Evolutionary conservation across 1,284 basidiomycete species (phyloP).

Genomic region (Takashimella koratensis): DNA sequence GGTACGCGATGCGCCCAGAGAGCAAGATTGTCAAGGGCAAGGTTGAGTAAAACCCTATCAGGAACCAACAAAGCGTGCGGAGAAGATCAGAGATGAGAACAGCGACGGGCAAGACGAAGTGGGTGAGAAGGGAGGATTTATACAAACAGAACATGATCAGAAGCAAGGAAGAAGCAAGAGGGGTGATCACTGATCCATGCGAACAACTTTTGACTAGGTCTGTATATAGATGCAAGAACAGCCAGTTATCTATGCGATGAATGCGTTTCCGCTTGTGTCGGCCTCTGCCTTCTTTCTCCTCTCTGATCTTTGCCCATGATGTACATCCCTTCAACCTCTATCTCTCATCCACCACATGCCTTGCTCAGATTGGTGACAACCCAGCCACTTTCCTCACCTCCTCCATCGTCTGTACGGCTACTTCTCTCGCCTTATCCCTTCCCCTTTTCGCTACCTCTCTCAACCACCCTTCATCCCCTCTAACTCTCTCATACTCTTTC

Average conservation of each 20-base stretch:
- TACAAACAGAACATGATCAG: too few species aligned
- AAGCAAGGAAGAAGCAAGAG: too few species aligned
- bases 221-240: neutral
- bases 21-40: conserved; percentile 21
- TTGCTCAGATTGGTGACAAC: conserved; percentile 46
- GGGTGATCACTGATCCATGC: too few species aligned
- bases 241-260: too few species aligned
- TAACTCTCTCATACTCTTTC: conserved; percentile 63
- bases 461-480: conserved; percentile 62
- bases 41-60: neutral
- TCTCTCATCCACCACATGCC: neutral
- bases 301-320: neutral
- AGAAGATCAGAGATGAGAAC: too few species aligned
- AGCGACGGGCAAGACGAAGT: too few species aligned
- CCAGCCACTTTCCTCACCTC: conserved; percentile 68
- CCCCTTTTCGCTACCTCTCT: conserved; percentile 63
- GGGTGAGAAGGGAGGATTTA: too few species aligned
- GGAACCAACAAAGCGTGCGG: too few species aligned
- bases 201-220: too few species aligned
- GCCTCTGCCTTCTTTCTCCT: too few species aligned
- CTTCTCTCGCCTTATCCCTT: conserved; percentile 59
- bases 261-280: too few species aligned
- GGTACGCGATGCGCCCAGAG: conserved; percentile 29
- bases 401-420: conserved; percentile 62
- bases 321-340: neutral